Base-by-base conservation (phyloP, 2,329 filamentous ascomycete species). In the Sporothrix phasma region DNA sequence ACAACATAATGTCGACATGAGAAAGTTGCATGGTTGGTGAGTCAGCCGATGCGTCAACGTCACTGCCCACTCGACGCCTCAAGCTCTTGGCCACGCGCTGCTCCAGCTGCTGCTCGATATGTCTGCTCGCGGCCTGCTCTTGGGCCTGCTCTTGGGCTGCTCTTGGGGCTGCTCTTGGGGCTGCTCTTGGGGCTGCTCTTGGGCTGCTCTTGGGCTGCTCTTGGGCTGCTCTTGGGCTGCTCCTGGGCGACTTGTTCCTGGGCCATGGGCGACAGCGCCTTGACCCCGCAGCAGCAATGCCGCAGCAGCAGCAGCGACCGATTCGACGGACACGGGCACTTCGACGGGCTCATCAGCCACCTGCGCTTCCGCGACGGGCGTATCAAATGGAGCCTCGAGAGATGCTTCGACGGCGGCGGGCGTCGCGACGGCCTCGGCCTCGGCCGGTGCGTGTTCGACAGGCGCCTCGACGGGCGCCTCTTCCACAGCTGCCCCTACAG, bases 71-170 rank as follows among this genome's bases (percentile, higher is more conserved):
- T 15, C 7, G 34, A 34, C 8, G 34, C 34, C 19, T 58, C 53
- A 3, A 67, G 60, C 24, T 65, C 65, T 45, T 63, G 64, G n/a
- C 61, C 4, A 67, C 51, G 7, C 65, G 66, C 59, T 63, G 62
- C 24, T 64, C 63, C 8, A 61, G 49, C 53, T 62, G 64, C 43
- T 65, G 66, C 47, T 67, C 63, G 3, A 29, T 24, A 34, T 61
- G 45, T 46, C 6, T 46, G 54, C 24, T 63, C 31, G 5, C 8
- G 31, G 31, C 31, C 31, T 5, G 19, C 39, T 17, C 24, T 6
- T 24, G 63, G n/a, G 22, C 47, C 34, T 39, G 54, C 19, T 26
- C 22, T 5, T 10, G 34, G 43, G 19, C 17, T 39, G 43, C n/a
- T 26, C 22, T 11, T 5, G 37, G 3, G 43, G 19, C 43, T 37